Conservation (phyloP, 2,329 filamentous ascomycete species). For the Exophiala viscosa region DNA sequence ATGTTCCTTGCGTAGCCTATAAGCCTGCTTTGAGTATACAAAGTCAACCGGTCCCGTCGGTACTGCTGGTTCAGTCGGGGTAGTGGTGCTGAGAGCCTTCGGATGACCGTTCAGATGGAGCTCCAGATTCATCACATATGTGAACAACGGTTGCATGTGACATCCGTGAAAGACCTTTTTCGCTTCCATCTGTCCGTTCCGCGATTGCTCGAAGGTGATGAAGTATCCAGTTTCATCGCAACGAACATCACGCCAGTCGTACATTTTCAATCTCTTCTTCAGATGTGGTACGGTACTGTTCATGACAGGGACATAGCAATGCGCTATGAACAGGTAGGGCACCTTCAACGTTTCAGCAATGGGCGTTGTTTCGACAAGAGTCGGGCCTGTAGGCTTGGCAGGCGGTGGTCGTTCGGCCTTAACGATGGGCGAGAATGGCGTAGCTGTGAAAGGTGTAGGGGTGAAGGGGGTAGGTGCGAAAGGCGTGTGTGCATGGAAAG, state of each 20-base stretch:
- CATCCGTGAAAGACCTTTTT: conserved; percentile 74
- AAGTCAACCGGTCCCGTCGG: conserved; percentile 23
- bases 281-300: conserved; percentile 82
- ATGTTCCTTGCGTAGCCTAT: conserved; percentile 64
- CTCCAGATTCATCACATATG: conserved; percentile 88
- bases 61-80: conserved; percentile 6
- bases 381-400: conserved; percentile 43
- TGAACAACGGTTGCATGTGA: conserved; percentile 82
- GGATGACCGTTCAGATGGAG: conserved; percentile 67
- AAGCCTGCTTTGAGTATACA: conserved; percentile 24
- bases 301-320: conserved; percentile 81
- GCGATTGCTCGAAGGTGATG: conserved; percentile 79
- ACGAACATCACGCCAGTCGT: conserved; percentile 74
- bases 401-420: conserved; percentile 25
- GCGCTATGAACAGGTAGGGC: conserved; percentile 88
- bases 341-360: conserved; percentile 67
- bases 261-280: conserved; percentile 82
- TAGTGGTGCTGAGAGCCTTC: conserved; percentile 53
- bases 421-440: neutral
- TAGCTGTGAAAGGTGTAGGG: conserved; percentile 34
- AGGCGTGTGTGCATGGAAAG: conserved; percentile 14
- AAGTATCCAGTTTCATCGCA: conserved; percentile 86
- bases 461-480: conserved; percentile 3
- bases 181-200: conserved; percentile 72
- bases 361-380: conserved; percentile 61